These are phyloP conservation scores for Leucocoprinus sp. DNA, from an alignment of 768 basidiomycete genomes.

Conservation along the genomic window DNA sequence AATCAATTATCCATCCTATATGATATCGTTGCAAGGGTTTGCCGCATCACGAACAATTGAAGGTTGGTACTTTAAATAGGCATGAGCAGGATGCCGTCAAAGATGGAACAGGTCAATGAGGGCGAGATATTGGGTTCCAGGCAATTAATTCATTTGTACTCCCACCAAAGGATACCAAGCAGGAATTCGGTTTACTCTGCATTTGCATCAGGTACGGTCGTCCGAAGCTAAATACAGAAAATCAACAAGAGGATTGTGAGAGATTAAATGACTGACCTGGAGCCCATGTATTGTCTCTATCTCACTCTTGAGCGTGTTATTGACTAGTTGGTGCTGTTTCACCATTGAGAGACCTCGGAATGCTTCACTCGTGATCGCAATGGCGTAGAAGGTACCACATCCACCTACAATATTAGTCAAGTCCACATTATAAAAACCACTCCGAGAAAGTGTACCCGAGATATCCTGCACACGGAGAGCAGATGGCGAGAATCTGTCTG, in stretches of 20 bases:
- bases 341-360: constrained; percentile 84
- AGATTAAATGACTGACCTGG: constrained; percentile 51
- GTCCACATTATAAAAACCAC: not conserved
- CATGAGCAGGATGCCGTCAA: no score
- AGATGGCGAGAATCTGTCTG: constrained; percentile 67
- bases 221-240: constrained; percentile 19
- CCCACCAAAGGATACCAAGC: not conserved
- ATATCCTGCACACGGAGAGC: constrained; percentile 85
- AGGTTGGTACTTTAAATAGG: no score
- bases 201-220: constrained; percentile 11
- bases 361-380: constrained; percentile 72
- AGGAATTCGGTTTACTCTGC: not conserved
- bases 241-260: not conserved
- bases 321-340: constrained; percentile 92
- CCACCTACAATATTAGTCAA: constrained; percentile 51
- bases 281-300: constrained; percentile 90
- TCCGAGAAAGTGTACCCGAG: constrained; percentile 69
- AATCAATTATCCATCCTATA: no score
- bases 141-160: not conserved
- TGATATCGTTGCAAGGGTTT: no score
- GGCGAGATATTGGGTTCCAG: no score
- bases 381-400: constrained; percentile 96
- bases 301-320: constrained; percentile 77
- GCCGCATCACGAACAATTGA: no score
- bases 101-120: no score